A percentile compares a stretch with the other conserved stretches of the same genome.
Evolutionary conservation across 768 basidiomycete genomes (phyloP).

Genomic region (Boletus speciosus): DNA sequence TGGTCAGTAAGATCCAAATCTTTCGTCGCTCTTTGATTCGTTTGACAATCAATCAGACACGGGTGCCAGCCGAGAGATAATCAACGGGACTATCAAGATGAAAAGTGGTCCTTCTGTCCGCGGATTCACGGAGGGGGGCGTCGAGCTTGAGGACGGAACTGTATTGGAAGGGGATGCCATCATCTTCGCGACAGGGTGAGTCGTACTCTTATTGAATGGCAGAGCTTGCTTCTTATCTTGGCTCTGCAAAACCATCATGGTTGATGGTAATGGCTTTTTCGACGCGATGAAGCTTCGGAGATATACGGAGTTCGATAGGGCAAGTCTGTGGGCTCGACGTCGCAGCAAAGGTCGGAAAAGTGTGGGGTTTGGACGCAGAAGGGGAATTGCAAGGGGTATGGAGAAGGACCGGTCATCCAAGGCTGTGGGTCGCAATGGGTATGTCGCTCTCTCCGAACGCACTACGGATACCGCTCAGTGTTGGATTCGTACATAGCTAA

Average conservation of each 20-base stretch:
- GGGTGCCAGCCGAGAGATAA: conserved; percentile 44
- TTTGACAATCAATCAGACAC: conserved; percentile 21
- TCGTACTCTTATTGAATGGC: not conserved
- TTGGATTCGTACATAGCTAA: conserved; percentile 12
- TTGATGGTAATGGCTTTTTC: not conserved
- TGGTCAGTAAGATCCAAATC: conserved; percentile 24
- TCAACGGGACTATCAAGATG: conserved; percentile 49
- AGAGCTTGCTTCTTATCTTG: not conserved
- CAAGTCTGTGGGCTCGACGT: conserved; percentile 47
- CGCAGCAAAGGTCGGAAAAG: conserved; percentile 42
- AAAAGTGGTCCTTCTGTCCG: conserved; percentile 35
- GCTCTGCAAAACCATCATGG: not conserved
- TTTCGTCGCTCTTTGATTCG: not conserved
- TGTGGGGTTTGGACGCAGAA: conserved; percentile 66
- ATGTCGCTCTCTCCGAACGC: not conserved
- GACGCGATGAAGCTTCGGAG: conserved; percentile 39
- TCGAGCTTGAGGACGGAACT: conserved; percentile 29
- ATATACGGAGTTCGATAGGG: conserved; percentile 38
- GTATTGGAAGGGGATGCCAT: conserved; percentile 28
- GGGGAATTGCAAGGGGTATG: conserved; percentile 51
- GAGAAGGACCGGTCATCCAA: conserved; percentile 34
- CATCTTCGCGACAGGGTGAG: conserved; percentile 35
- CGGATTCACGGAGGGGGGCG: conserved; percentile 26
- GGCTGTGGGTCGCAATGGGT: conserved; percentile 32
- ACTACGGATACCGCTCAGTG: not conserved